phyloP scores from a whole-genome alignment of 305 asterid genomes.

The Ilex paraguariensis region DNA sequence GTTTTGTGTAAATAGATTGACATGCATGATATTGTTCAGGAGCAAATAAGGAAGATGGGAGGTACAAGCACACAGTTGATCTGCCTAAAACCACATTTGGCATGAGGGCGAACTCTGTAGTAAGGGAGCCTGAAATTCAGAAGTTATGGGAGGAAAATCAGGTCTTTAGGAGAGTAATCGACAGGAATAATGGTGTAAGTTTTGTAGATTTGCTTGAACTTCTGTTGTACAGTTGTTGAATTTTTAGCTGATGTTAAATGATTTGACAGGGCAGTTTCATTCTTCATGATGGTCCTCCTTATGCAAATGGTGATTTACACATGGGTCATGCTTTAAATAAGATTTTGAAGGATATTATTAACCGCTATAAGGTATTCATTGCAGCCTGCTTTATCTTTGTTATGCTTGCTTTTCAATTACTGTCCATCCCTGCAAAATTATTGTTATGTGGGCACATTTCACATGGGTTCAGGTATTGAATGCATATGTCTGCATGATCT shows the following conservation, averaged over 20 bases:
- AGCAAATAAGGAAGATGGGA: constrained; percentile 79
- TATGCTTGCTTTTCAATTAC: not conserved
- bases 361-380: constrained; percentile 78
- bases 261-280: constrained; percentile 79
- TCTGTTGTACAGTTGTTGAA: constrained; percentile 4
- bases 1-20: constrained; percentile 9
- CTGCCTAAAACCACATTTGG: constrained; percentile 91
- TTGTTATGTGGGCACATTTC: too few relatives aligned
- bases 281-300: constrained; percentile 99
- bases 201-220: constrained; percentile 13
- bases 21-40: constrained; percentile 38
- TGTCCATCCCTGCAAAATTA: too few relatives aligned
- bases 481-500: too few relatives aligned
- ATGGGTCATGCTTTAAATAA: constrained; percentile 98
- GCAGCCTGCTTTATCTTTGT: constrained; percentile 2
- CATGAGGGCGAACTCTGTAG: constrained; percentile 82
- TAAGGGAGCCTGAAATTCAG: constrained; percentile 95
- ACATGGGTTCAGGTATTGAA: too few relatives aligned
- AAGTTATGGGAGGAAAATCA: constrained; percentile 90
- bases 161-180: constrained; percentile 66
- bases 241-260: constrained; percentile 27
- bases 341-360: constrained; percentile 93
- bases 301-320: constrained; percentile 98
- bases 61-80: constrained; percentile 86
- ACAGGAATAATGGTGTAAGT: constrained; percentile 79